Conservation (phyloP, 2,329 filamentous ascomycete species). For the Neophaeococcomyces mojaviensis region DNA sequence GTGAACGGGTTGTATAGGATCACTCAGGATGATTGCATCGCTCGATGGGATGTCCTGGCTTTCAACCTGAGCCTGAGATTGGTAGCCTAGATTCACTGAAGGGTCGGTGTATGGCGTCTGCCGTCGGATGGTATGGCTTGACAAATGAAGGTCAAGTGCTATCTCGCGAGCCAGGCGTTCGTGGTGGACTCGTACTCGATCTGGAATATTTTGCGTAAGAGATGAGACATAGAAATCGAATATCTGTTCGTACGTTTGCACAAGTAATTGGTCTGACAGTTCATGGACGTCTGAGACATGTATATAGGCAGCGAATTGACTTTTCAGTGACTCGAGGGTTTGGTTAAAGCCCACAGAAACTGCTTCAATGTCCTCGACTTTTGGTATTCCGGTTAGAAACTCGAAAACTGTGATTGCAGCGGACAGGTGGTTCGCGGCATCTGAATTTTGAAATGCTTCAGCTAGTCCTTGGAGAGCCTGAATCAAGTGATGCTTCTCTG, state of each 20-base stretch:
- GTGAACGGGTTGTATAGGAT: constrained; percentile 3
- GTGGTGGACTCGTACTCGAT: background rate
- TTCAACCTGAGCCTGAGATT: constrained; percentile 5
- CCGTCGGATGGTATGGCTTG: background rate
- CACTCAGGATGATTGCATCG: background rate
- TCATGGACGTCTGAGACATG: background rate
- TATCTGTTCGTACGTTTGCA: background rate
- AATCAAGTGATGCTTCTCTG: background rate
- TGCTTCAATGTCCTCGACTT: constrained; percentile 6
- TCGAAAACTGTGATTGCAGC: background rate
- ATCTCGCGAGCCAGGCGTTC: constrained; percentile 2
- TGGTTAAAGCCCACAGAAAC: background rate
- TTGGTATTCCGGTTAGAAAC: background rate
- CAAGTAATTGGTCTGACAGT: background rate
- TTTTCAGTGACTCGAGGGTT: too few species aligned
- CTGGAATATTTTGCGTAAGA: background rate
- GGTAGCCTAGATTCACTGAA: background rate
- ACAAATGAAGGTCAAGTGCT: background rate
- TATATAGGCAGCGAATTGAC: too few species aligned
- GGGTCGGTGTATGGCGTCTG: background rate
- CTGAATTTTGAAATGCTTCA: constrained; percentile 7
- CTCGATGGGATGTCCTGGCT: background rate
- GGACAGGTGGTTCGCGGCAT: constrained; percentile 4
- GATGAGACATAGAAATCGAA: background rate
- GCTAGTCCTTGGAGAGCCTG: constrained; percentile 1